Percentiles rank a stretch among this genome's conserved stretches.
phyloP scores from a whole-genome alignment of 495 filamentous ascomycete species.

The Aspergillus ellipticus region DNA sequence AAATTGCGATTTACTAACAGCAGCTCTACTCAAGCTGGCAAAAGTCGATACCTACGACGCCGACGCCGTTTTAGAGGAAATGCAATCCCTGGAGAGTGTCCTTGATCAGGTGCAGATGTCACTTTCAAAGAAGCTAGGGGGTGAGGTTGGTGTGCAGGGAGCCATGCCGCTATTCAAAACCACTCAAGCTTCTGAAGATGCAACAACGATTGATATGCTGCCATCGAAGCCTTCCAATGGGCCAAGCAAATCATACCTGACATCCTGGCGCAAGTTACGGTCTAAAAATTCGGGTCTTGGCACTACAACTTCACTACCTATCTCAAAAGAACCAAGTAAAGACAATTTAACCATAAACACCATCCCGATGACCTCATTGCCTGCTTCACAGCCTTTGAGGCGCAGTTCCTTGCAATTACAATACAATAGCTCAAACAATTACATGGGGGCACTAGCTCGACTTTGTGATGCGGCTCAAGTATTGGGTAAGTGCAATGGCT shows the following conservation, averaged over 20 bases:
- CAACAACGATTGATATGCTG: conserved; percentile 29
- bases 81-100: conserved; percentile 85
- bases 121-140: conserved; percentile 79
- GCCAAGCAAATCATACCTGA: conserved; percentile 61
- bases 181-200: conserved; percentile 43
- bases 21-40: conserved; percentile 77
- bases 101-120: conserved; percentile 78
- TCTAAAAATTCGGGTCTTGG: conserved; percentile 74
- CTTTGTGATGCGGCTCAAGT: conserved; percentile 93
- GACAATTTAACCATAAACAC: conserved; percentile 64
- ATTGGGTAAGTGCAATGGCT: conserved; percentile 64
- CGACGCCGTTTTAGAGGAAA: conserved; percentile 88
- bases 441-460: conserved; percentile 86
- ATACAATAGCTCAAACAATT: conserved; percentile 82
- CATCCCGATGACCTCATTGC: conserved; percentile 73
- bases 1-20: conserved; percentile 89
- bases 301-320: conserved; percentile 27
- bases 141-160: conserved; percentile 81
- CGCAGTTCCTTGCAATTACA: conserved; percentile 64
- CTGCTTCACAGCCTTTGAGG: conserved; percentile 57
- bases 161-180: conserved; percentile 65
- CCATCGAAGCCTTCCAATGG: conserved; percentile 54
- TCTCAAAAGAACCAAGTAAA: conserved; percentile 48
- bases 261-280: conserved; percentile 82
- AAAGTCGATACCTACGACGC: conserved; percentile 84